Evolutionary conservation across 2,329 filamentous ascomycete species (phyloP).

Genomic region (Penicillium rolfsii): DNA sequence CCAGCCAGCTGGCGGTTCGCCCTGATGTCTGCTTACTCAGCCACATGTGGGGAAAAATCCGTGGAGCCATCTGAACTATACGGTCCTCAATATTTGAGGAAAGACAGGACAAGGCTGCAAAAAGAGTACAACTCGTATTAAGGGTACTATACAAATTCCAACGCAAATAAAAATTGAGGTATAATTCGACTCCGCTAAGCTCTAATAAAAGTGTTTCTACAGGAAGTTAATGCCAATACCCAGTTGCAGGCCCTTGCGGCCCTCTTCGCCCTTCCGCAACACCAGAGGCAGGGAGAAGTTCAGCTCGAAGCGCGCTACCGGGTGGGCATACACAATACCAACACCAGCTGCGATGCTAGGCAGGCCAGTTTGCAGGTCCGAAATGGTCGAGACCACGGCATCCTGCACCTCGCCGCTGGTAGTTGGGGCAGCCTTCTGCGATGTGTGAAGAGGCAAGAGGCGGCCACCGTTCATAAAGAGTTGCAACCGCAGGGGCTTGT

Average conservation of each 20-base stretch:
- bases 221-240: slow-evolving; percentile 97
- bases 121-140: background rate
- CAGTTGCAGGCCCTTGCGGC: slow-evolving; percentile 87
- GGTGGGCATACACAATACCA: slow-evolving; percentile 92
- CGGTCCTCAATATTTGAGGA: background rate
- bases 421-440: slow-evolving; percentile 52
- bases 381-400: slow-evolving; percentile 61
- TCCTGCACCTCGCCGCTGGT: slow-evolving; percentile 51
- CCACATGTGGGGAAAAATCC: background rate
- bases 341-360: slow-evolving; percentile 86
- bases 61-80: background rate
- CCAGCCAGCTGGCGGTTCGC: slow-evolving; percentile 5
- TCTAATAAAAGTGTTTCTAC: slow-evolving; percentile 53
- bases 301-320: slow-evolving; percentile 88
- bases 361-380: slow-evolving; percentile 71
- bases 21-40: slow-evolving; percentile 6
- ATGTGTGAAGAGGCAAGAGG: slow-evolving; percentile 72
- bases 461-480: slow-evolving; percentile 89
- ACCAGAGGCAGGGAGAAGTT: slow-evolving; percentile 92
- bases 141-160: background rate
- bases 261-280: slow-evolving; percentile 79
- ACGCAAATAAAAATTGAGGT: slow-evolving; percentile 12
- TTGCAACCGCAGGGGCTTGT: slow-evolving; percentile 84
- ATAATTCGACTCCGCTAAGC: slow-evolving; percentile 25
- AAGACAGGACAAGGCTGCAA: background rate